Evolutionary conservation across 352 stramenopile genomes (phyloP), one percentile per base, ranked within the genome.

Genomic region (Phytophthora uliginosa): DNA sequence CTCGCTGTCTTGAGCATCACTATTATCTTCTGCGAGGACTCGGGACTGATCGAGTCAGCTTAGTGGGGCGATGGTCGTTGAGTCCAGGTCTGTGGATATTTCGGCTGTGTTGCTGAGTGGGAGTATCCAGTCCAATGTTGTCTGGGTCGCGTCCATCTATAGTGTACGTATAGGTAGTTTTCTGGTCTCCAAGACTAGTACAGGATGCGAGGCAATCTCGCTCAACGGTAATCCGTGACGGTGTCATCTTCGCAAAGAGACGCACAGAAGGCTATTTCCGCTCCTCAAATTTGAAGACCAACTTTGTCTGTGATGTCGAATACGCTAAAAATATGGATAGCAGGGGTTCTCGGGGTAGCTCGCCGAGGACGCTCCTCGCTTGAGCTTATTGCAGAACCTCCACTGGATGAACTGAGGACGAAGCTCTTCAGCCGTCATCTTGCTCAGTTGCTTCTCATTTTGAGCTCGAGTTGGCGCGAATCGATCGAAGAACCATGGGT

Each of bases 401-500:
- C 0, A 17, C 38, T 64, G 45, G 17, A 51, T 64, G 50, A n/a
- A n/a, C 2, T 38, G 57, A 68, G 42, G 62, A 71, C 55, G 22
- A 75, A 18, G 3, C 18, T 57, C 15, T 47, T 60, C 31, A 64
- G 26, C 10, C 61, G 17, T 31, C 59, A 59, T 57, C 31, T 20
- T 63, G 24, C 22, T 56, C 56, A 22, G 10, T 45, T 48, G 40
- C 18, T 22, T 69, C 7, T 45, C 33, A 60, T 15, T 34, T 68
- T 36, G 50, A 67, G 33, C 58, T 76, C 40, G 26, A 61, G 51
- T 68, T 61, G 53, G 53, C 40, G 26, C 4, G 28, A 51, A 48
- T 57, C 59, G 40, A 51, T 28, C 34, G 20, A 52, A 66, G 36
- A 53, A 76, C 7, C 28, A 88, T 88, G 81, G 81, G 81, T 36